phyloP scores from a whole-genome alignment of 495 filamentous ascomycete species.

The Pyrenula massariospora region DNA sequence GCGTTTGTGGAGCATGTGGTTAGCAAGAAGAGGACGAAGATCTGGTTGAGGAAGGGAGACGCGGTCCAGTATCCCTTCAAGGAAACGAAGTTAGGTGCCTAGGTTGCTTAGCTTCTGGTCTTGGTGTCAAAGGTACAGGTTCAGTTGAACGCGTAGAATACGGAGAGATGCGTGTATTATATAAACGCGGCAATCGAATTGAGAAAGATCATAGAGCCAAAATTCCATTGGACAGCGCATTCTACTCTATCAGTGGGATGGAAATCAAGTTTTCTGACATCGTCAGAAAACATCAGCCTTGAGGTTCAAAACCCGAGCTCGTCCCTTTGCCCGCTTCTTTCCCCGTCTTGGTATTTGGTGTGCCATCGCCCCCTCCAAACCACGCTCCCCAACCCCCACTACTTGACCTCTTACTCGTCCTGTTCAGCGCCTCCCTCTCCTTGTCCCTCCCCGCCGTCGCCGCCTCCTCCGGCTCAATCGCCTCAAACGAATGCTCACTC shows the following conservation, averaged over 20 bases:
- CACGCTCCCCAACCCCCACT: conserved; percentile 26
- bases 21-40: conserved; percentile 79
- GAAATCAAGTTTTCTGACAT: background rate
- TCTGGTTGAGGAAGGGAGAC: conserved; percentile 81
- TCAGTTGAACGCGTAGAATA: background rate
- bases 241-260: background rate
- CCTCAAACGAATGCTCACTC: conserved; percentile 72
- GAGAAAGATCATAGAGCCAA: background rate
- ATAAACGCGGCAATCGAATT: no score
- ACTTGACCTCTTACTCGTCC: conserved; percentile 6
- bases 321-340: background rate
- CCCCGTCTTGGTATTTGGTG: background rate
- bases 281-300: background rate
- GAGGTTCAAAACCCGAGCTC: background rate
- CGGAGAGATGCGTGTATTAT: no score
- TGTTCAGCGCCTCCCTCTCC: conserved; percentile 11
- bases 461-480: conserved; percentile 62
- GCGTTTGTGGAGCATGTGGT: conserved; percentile 70
- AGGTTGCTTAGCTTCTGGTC: no score
- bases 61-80: conserved; percentile 69
- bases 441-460: conserved; percentile 5
- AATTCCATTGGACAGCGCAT: background rate
- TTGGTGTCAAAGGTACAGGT: background rate
- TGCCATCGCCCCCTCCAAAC: conserved; percentile 19
- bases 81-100: conserved; percentile 43